Evolutionary conservation across 495 filamentous ascomycete species (phyloP), one percentile per base, ranked within the genome.

Genomic region (Talaromyces trachyspermus): DNA sequence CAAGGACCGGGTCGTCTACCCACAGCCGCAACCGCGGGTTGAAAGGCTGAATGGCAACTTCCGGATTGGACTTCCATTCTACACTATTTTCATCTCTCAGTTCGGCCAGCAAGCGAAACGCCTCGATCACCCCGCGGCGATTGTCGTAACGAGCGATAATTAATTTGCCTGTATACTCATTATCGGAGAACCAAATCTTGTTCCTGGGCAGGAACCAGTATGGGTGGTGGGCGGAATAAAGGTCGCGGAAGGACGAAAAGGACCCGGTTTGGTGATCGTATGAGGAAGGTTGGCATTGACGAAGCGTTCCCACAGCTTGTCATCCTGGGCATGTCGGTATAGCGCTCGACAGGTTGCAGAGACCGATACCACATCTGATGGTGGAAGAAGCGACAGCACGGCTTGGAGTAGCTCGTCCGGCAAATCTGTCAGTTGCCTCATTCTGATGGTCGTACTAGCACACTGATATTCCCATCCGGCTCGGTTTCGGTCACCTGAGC

Each of bases 101-200:
- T 38, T 80, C 70, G 12, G 85, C 87, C 6, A 89, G 65, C 0
- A 95, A 64, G n/a, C 80, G 77, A 62, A 89, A 88, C 23, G 77
- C 86, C 58, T 90, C 86, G 47, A 97, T 94, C 49, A 81, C 80
- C 9, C 83, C 85, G 11, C 76, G 67, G 14, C 76, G 69, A 15
- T 79, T 68, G 59, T 94, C 79, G 55, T 89, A 96, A 0, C 83
- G 80, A 22, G 77, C 70, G 15, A 95, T 58, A 17, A 94, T 72
- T 26, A 95, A 57, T 43, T 80, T 82, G 0, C 89, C 89, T n/a
- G 62, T 72, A 29, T 72, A 63, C n/a, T 77, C 72, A 20, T 60
- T 72, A 63, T 95, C 89, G 25, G 79, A 76, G 55, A 94, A 89
- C 91, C 91, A 97, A 32, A 97, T 63, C 64, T 86, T 88, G 50